Conservation (phyloP, 345 rosid genomes). For the Corchorus capsularis region DNA sequence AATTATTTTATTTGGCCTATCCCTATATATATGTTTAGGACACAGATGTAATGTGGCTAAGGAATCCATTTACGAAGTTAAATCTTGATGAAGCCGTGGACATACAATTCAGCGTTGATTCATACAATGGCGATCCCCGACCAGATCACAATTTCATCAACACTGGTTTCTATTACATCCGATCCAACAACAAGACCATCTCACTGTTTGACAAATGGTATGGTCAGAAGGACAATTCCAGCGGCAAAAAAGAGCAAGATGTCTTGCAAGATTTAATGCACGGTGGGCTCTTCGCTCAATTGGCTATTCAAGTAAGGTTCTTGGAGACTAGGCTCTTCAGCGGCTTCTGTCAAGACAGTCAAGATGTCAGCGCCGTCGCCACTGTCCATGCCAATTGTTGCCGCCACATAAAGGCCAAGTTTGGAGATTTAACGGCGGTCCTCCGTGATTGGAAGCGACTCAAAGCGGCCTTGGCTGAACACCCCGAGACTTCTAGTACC, state of each 20-base stretch:
- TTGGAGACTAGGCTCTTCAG: conserved; percentile 60
- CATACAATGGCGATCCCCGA: conserved; percentile 30
- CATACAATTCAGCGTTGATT: conserved; percentile 69
- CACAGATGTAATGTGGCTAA: conserved; percentile 70
- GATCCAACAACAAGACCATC: conserved; percentile 66
- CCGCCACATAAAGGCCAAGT: conserved; percentile 61
- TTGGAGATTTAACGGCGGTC: conserved; percentile 52
- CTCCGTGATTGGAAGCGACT: conserved; percentile 63
- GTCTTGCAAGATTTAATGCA: conserved; percentile 44
- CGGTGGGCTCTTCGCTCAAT: conserved; percentile 34
- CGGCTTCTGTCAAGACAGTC: conserved; percentile 75
- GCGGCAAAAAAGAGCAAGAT: conserved; percentile 70
- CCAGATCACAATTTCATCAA: conserved; percentile 50
- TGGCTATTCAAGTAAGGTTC: conserved; percentile 45
- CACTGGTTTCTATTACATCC: conserved; percentile 67
- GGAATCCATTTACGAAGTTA: conserved; percentile 52
- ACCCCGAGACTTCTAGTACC: neutral
- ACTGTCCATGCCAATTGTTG: conserved; percentile 92
- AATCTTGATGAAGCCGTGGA: conserved; percentile 41
- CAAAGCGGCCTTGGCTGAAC: neutral
- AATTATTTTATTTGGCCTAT: neutral
- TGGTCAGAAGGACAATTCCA: conserved; percentile 47
- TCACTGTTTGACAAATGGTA: conserved; percentile 66
- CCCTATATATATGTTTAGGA: conserved; percentile 42
- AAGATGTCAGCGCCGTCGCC: conserved; percentile 44